Base-by-base conservation (phyloP, 2,329 filamentous ascomycete species). In the Didymella arachidicola region DNA sequence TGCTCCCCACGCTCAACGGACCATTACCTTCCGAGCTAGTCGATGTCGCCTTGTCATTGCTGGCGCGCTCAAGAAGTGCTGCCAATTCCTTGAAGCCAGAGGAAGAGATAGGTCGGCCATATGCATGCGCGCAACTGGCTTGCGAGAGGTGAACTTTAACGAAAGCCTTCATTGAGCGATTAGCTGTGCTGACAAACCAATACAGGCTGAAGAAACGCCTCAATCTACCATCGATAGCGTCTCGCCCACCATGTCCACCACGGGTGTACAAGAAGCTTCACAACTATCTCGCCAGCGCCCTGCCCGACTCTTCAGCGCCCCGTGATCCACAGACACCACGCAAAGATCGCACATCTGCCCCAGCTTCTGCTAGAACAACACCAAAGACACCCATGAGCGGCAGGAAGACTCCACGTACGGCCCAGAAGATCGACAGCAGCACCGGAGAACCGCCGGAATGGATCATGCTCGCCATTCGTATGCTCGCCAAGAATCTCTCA, bases 211-310 rank as follows among this genome's bases (percentile, higher is more conserved):
- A 93, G 62, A 72, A 68, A 27, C 70, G 69, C 16, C 68, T 77
- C 54, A 76, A 76, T 47, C 65, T 76, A 14, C 70, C 75, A 19
- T 53, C 72, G 25, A 74, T 77, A 27, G 55, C 69, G 10, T 72
- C 74, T 12, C 74, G 72, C 12, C 74, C 74, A 7, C 74, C 74
- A 25, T 76, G 73, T 34, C 73, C 74, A 3, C 73, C 74, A 2
- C 74, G 72, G 25, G 69, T 92, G 51, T 98, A 98, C 81, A 91
- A 90, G 70, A 91, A 92, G 58, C 82, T 98, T 36, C 95, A 93
- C 75, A 81, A 81, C 30, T 93, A 94, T 73, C 86, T 98, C 59
- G 89, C 94, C 66, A 87, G 86, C 54, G 88, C 89, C 39, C 81
- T 98, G 5, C 83, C 84, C 14, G 80, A 77, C 7, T 53, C 69